Percentiles rank a stretch among this genome's conserved stretches.
phyloP scores from a whole-genome alignment of 1,284 basidiomycete genomes.

The Trichosporon ovoides region DNA sequence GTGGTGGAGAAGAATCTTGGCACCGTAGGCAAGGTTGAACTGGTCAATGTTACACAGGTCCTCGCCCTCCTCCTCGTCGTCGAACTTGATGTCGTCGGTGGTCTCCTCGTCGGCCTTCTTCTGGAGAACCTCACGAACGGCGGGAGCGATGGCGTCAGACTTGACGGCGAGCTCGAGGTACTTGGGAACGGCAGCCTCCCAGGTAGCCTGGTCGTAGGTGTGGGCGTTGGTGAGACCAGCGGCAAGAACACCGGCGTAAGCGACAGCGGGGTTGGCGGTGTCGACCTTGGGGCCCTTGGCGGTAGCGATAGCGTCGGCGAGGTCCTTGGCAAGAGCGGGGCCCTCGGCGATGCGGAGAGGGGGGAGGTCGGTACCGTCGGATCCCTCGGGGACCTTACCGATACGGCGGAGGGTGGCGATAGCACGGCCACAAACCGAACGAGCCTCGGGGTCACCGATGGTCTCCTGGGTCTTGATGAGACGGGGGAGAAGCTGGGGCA shows the following conservation, averaged over 20 bases:
- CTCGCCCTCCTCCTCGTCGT: slow-evolving; percentile 96
- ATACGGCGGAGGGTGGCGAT: slow-evolving; percentile 90
- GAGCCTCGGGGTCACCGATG: slow-evolving; percentile 93
- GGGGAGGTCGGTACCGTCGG: slow-evolving; percentile 84
- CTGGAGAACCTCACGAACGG: slow-evolving; percentile 81
- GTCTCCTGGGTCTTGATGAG: slow-evolving; percentile 87
- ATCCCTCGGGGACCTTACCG: slow-evolving; percentile 71
- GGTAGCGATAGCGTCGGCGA: slow-evolving; percentile 79
- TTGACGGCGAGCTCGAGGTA: slow-evolving; percentile 67
- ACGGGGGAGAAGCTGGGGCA: slow-evolving; percentile 89
- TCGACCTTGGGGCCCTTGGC: slow-evolving; percentile 55
- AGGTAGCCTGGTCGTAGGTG: slow-evolving; percentile 84
- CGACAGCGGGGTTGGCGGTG: slow-evolving; percentile 57
- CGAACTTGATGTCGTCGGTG: slow-evolving; percentile 66
- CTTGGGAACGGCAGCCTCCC: slow-evolving; percentile 70
- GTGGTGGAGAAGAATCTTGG: slow-evolving; percentile 95
- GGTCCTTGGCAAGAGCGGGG: slow-evolving; percentile 59
- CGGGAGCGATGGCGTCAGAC: slow-evolving; percentile 61
- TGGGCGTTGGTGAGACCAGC: slow-evolving; percentile 81
- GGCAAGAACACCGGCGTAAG: slow-evolving; percentile 73
- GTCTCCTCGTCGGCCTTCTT: slow-evolving; percentile 75
- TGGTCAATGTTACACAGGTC: slow-evolving; percentile 82
- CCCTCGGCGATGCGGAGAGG: slow-evolving; percentile 71
- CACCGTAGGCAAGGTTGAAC: slow-evolving; percentile 99
- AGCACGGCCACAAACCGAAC: slow-evolving; percentile 77